These are phyloP conservation scores for Albifimbria verrucaria DNA, from an alignment of 2,329 filamentous ascomycete species.

Conservation along the genomic window DNA sequence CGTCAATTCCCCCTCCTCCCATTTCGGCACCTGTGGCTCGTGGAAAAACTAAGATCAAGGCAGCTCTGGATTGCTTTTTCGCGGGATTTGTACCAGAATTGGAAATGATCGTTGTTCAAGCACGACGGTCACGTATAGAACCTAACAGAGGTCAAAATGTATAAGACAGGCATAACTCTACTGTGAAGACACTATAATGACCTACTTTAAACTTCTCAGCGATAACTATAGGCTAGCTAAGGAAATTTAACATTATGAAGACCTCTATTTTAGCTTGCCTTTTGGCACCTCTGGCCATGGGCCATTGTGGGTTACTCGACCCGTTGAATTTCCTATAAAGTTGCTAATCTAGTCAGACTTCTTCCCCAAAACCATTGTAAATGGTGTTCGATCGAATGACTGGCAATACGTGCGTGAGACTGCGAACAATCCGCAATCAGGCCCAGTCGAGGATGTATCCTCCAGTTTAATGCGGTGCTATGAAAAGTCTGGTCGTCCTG, in stretches of 20 bases:
- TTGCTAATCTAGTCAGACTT: slow-evolving; percentile 4
- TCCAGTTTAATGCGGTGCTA: slow-evolving; percentile 30
- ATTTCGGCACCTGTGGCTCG: background rate
- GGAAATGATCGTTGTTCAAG: background rate
- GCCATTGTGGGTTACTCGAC: background rate
- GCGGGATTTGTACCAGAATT: background rate
- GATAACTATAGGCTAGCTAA: too few relatives aligned
- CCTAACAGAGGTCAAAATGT: background rate
- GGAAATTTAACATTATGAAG: background rate
- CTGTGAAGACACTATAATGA: background rate
- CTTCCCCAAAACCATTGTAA: slow-evolving; percentile 9
- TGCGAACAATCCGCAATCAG: slow-evolving; percentile 29
- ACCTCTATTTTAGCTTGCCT: background rate
- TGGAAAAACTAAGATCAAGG: background rate
- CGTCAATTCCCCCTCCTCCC: background rate
- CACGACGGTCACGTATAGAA: background rate
- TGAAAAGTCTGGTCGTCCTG: slow-evolving; percentile 16
- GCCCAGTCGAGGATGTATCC: slow-evolving; percentile 25
- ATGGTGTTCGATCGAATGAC: slow-evolving; percentile 13
- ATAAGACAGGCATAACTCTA: background rate
- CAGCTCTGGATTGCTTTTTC: background rate
- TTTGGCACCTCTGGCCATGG: background rate
- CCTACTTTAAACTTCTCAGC: background rate
- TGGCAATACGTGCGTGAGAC: slow-evolving; percentile 29
- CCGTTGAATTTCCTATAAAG: background rate